These are phyloP conservation scores for Ceratocystis diversiconidia DNA, from an alignment of 2,329 filamentous ascomycete species.

Conservation along the genomic window DNA sequence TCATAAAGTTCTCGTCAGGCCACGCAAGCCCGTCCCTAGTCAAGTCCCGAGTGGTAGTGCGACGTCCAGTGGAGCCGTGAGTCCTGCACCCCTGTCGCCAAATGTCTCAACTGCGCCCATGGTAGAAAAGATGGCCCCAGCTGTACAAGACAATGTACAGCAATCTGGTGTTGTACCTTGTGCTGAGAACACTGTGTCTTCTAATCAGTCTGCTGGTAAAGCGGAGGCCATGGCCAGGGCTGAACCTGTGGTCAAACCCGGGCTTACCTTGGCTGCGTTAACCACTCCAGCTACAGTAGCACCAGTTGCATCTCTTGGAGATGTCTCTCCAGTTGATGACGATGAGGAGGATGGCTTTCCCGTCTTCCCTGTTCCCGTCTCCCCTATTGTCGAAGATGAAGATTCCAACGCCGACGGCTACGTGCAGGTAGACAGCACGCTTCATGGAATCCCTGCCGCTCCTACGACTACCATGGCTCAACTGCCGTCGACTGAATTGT, in stretches of 20 bases:
- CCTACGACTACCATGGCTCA: too few species aligned
- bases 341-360: background rate
- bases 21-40: constrained; percentile 9
- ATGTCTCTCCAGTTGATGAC: background rate
- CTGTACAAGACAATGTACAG: background rate
- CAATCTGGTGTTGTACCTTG: background rate
- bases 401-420: background rate
- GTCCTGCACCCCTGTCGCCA: constrained; percentile 12
- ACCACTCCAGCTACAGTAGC: background rate
- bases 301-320: background rate
- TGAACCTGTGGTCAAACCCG: background rate
- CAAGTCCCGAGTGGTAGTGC: background rate
- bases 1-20: constrained; percentile 9
- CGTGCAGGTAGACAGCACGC: background rate
- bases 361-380: background rate
- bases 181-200: background rate
- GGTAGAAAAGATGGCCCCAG: background rate
- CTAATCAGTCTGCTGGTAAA: background rate
- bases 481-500: too few species aligned
- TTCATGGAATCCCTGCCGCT: background rate
- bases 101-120: constrained; percentile 2
- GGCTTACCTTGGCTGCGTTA: background rate
- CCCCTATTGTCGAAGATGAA: background rate
- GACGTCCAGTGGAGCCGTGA: background rate
- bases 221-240: background rate